Evolutionary conservation across 2,329 filamentous ascomycete genomes (phyloP), one percentile per base, ranked within the genome.

Genomic region (Trichoderma sp.): DNA sequence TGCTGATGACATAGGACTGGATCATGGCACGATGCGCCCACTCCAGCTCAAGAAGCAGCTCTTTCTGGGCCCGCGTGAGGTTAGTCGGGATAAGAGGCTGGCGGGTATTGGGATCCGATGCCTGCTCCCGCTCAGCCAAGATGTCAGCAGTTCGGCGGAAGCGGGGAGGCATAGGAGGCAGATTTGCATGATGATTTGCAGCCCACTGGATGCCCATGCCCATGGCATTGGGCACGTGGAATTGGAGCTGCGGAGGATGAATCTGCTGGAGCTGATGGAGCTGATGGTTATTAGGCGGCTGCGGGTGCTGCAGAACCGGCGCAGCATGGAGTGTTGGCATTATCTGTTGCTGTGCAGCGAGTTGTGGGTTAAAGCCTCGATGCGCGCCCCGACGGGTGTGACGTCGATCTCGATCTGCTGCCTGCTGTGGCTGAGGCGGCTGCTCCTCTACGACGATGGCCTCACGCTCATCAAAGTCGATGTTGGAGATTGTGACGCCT

Each of bases 11-110:
- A 75, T 91, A 93, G 1, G 90, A 91, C 63, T 90, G 87, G 61
- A 93, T 83, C 77, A 93, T 90, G 21, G 90, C 90, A 68, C 87
- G 84, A 74, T 93, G 90, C 7, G 90, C 90, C 89, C 90, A 92
- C 67, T 90, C 87, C 4, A 89, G 88, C 78, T 93, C 90, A 47
- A 91, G 81, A 2, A 93, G 80, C 88, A 91, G 90, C 78, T 92
- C 90, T 67, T 86, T 88, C 78, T 93, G 91, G n/a, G 87, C 84
- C 72, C 84, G 84, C 1, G 87, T 88, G n/a, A 92, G 84, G 36
- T 83, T 81, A 2, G 83, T 82, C 3, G 90, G 90, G 53, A 86
- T 84, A n/a, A 90, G 78, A 5, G 80, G 75, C 43, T 77, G 74
- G 15, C 60, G 69, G 14, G 18, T 67, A 18, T 47, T 67, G 57